Percentiles rank a stretch among this genome's conserved stretches.
phyloP scores from a whole-genome alignment of 495 filamentous ascomycete species.

The Aspergillus steynii region DNA sequence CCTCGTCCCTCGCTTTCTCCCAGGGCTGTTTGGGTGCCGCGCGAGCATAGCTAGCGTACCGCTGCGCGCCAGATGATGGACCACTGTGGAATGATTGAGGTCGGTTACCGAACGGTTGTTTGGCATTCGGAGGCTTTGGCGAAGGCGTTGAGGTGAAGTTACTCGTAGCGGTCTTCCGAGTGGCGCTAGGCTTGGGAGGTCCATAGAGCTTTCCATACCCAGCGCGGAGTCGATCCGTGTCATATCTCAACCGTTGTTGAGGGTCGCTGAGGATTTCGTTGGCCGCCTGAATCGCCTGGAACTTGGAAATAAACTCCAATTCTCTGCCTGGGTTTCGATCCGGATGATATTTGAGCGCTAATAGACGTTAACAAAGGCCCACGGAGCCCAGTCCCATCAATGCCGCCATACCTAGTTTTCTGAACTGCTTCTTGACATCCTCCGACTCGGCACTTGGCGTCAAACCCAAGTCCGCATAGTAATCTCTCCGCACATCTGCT shows the following conservation, averaged over 20 bases:
- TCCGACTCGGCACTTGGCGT: constrained; percentile 58
- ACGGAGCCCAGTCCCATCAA: background rate
- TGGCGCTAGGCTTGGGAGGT: constrained; percentile 29
- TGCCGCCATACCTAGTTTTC: constrained; percentile 68
- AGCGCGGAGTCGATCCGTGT: constrained; percentile 62
- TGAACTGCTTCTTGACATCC: constrained; percentile 85
- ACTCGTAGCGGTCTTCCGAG: constrained; percentile 31
- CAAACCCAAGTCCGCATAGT: constrained; percentile 83
- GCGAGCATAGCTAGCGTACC: constrained; percentile 54
- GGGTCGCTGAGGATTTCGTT: constrained; percentile 80
- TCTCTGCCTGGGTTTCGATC: constrained; percentile 87
- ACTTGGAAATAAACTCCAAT: constrained; percentile 72
- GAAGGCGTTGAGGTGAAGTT: constrained; percentile 27
- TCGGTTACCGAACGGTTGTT: constrained; percentile 25
- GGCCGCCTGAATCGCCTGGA: constrained; percentile 81
- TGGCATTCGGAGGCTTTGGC: constrained; percentile 31
- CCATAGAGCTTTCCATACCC: constrained; percentile 45
- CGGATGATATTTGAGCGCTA: constrained; percentile 83
- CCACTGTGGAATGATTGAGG: constrained; percentile 38
- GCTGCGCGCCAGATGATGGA: constrained; percentile 53
- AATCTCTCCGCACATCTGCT: constrained; percentile 70
- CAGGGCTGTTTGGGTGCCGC: constrained; percentile 41
- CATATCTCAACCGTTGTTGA: constrained; percentile 68
- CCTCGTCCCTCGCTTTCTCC: constrained; percentile 49
- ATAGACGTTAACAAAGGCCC: constrained; percentile 13